Evolutionary conservation across 164 flowering plant species (phyloP).

Genomic region (Umbilicus rupestris): DNA sequence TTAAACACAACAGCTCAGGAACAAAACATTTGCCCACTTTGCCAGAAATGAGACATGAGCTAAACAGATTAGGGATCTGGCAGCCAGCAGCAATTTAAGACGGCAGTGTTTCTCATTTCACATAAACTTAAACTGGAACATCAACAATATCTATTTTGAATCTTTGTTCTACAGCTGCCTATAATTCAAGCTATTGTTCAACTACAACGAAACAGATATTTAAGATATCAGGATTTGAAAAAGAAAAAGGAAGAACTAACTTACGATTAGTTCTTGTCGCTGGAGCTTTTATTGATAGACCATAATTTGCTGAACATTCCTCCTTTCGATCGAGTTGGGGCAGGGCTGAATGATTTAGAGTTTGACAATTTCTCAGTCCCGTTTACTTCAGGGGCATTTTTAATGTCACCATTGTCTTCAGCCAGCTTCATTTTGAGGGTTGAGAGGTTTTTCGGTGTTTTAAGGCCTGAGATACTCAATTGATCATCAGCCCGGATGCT

Average conservation of each 20-base stretch:
- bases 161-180: too few species aligned
- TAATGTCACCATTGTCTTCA: slow-evolving; percentile 58
- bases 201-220: too few species aligned
- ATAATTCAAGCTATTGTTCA: too few species aligned
- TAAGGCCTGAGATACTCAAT: slow-evolving; percentile 67
- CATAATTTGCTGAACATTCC: slow-evolving; percentile 70
- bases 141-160: too few species aligned
- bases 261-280: slow-evolving; percentile 46
- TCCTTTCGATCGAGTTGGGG: slow-evolving; percentile 56
- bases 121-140: too few species aligned
- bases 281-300: slow-evolving; percentile 49
- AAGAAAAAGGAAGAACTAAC: slow-evolving; percentile 15
- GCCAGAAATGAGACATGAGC: too few species aligned
- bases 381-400: slow-evolving; percentile 22
- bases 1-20: too few species aligned
- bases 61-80: too few species aligned
- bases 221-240: background rate
- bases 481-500: slow-evolving; percentile 47
- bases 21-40: too few species aligned
- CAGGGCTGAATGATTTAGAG: slow-evolving; percentile 39
- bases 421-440: slow-evolving; percentile 67
- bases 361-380: slow-evolving; percentile 34
- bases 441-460: slow-evolving; percentile 54
- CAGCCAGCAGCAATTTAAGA: too few species aligned
- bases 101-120: too few species aligned